Evolutionary conservation across 352 stramenopile species (phyloP), one percentile per base, ranked within the genome.

Genomic region (Phytophthora sp.): DNA sequence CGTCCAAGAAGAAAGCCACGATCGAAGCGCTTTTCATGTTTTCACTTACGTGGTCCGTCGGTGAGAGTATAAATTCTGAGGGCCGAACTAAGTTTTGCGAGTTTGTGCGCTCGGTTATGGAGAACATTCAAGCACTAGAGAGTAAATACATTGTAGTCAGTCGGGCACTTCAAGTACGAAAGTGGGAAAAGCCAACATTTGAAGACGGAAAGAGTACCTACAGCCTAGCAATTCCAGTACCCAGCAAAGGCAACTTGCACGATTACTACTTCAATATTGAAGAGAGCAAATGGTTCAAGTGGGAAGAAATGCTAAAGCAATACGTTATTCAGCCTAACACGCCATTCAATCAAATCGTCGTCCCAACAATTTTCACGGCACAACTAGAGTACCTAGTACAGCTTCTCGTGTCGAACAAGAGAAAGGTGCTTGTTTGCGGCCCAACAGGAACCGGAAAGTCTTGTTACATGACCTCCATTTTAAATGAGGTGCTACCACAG

Each of bases 381-480:
- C 92, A 98, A 48, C 72, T 97, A 53, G 82, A 94, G 53, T 95
- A 88, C 30, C 74, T 98, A 5, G 80, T 98, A 13, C 71, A 95
- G 34, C 51, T 97, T 20, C 74, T 97, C 0, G 74, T 98, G 15
- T 79, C 68, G 9, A 88, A 86, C 49, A 87, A 90, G 32, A 82
- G 91, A 30, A 94, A 93, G 24, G 76, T 96, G 15, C 79, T 98
- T 11, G 87, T 98, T 34, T 97, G 91, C 27, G 95, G 95, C 0
- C 92, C 91, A 6, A 98, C 95, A 2, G 95, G 95, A 17, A 98
- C 95, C 2, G 95, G 95, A 52, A 98, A 98, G 52, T 95, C 83
- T 41, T 93, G 87, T 37, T 97, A 97, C 58, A 87, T 98, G 70
- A 71, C 78, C 1, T 90, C 82, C n/a, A 92, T 98, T 41, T 64